Percentiles rank a stretch among this genome's conserved stretches.
phyloP scores from a whole-genome alignment of 2,329 filamentous ascomycete genomes.

The Cryphonectria japonica region DNA sequence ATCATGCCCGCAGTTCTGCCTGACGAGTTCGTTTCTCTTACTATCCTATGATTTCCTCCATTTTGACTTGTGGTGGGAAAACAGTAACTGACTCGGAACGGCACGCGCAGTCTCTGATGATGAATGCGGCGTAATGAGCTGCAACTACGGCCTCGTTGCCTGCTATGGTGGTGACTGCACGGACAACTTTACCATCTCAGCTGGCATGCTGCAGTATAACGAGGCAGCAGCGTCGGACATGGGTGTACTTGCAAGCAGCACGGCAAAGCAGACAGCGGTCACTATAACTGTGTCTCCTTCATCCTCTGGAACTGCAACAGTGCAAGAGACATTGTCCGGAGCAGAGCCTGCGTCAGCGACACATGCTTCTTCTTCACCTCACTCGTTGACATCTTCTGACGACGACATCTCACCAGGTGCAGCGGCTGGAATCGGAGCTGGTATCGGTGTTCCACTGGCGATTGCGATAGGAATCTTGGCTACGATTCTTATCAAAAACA shows the following conservation, averaged over 20 bases:
- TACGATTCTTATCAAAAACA: background rate
- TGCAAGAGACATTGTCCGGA: background rate
- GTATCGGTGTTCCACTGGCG: slow-evolving; percentile 8
- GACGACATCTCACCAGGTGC: background rate
- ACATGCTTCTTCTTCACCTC: background rate
- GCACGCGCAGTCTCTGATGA: background rate
- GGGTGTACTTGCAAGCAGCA: background rate
- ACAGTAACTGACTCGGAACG: background rate
- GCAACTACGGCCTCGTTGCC: background rate
- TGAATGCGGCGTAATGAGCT: slow-evolving; percentile 4
- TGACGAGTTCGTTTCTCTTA: background rate
- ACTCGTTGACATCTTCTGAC: background rate
- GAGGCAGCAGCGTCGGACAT: slow-evolving; percentile 11
- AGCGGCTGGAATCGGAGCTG: slow-evolving; percentile 13
- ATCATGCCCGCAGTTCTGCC: slow-evolving; percentile 6
- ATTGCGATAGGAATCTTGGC: background rate
- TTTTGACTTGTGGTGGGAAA: background rate
- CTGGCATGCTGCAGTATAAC: slow-evolving; percentile 2
- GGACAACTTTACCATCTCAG: slow-evolving; percentile 7
- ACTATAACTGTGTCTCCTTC: background rate
- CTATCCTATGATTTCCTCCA: background rate
- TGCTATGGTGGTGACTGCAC: slow-evolving; percentile 6
- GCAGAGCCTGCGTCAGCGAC: background rate
- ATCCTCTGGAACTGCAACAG: background rate
- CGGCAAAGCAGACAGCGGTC: background rate